A percentile compares a stretch with the other conserved stretches of the same genome.
phyloP scores from a whole-genome alignment of 1,284 basidiomycete species.

The Leccinum griseonigrum region DNA sequence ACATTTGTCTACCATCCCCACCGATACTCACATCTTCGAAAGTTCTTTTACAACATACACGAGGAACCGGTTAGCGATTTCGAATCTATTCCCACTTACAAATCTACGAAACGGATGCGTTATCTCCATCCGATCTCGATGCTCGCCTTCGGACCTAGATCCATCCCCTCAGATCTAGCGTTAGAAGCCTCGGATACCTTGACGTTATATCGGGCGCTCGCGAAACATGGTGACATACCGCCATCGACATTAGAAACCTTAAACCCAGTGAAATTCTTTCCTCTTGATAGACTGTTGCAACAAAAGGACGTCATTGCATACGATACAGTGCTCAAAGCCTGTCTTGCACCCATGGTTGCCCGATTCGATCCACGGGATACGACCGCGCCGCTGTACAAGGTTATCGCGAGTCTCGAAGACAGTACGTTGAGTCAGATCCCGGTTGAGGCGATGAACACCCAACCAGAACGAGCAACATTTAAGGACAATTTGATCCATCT shows the following conservation, averaged over 20 bases:
- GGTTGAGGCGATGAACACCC: slow-evolving; percentile 28
- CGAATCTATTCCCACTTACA: slow-evolving; percentile 37
- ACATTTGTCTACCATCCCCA: slow-evolving; percentile 60
- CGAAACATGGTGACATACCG: slow-evolving; percentile 17
- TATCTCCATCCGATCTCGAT: slow-evolving; percentile 62
- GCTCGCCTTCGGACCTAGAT: slow-evolving; percentile 47
- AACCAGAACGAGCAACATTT: slow-evolving; percentile 34
- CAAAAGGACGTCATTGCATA: slow-evolving; percentile 61
- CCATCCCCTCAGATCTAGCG: slow-evolving; percentile 58
- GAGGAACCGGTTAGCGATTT: slow-evolving; percentile 29
- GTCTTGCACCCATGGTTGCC: slow-evolving; percentile 40
- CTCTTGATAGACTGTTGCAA: slow-evolving; percentile 38
- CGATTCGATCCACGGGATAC: slow-evolving; percentile 37
- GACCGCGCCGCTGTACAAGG: slow-evolving; percentile 35
- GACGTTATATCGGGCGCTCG: slow-evolving; percentile 47
- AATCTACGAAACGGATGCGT: slow-evolving; percentile 39
- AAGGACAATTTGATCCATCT: slow-evolving; percentile 46
- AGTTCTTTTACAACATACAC: slow-evolving; percentile 52
- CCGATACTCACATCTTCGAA: slow-evolving; percentile 70
- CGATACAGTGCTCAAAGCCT: slow-evolving; percentile 49
- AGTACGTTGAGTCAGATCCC: slow-evolving; percentile 27
- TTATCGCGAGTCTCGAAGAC: slow-evolving; percentile 46
- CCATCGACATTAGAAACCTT: slow-evolving; percentile 35
- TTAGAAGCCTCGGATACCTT: slow-evolving; percentile 59
- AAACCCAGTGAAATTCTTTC: slow-evolving; percentile 48